Evolutionary conservation across 257 asterid genomes (phyloP).

Genomic region (Asclepias syriaca): DNA sequence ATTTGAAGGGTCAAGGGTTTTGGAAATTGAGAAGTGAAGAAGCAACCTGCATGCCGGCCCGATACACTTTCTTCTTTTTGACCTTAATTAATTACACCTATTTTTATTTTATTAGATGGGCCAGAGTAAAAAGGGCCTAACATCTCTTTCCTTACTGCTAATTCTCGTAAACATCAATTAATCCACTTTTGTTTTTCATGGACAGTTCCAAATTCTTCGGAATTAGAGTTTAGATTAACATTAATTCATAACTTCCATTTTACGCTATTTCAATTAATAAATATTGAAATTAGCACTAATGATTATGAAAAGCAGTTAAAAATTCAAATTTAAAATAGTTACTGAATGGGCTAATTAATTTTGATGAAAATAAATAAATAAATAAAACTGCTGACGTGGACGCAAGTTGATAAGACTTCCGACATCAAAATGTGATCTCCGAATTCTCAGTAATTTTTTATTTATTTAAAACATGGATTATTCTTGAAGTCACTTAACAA

Average conservation of each 20-base stretch:
- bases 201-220: slow-evolving; percentile 15
- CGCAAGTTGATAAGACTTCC: slow-evolving; percentile 2
- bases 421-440: slow-evolving; percentile 1
- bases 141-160: slow-evolving; percentile 25
- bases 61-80: slow-evolving; percentile 28
- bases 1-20: slow-evolving; percentile 27
- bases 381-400: not conserved
- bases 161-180: not conserved
- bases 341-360: too few species aligned
- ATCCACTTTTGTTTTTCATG: not conserved
- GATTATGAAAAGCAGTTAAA: too few species aligned
- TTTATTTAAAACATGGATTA: too few species aligned
- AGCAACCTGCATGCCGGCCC: not conserved
- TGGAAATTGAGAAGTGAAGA: slow-evolving; percentile 11
- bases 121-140: not conserved
- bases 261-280: too few species aligned
- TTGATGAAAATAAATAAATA: too few species aligned
- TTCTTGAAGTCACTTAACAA: not conserved
- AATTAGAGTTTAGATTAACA: slow-evolving; percentile 11
- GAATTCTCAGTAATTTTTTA: not conserved
- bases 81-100: slow-evolving; percentile 15
- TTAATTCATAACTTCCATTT: too few species aligned
- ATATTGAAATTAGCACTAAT: too few species aligned
- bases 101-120: not conserved
- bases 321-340: too few species aligned